Percentiles rank a stretch among this genome's conserved stretches.
Conservation (phyloP, 1,284 basidiomycete species). For the Polyporus tsugae region DNA sequence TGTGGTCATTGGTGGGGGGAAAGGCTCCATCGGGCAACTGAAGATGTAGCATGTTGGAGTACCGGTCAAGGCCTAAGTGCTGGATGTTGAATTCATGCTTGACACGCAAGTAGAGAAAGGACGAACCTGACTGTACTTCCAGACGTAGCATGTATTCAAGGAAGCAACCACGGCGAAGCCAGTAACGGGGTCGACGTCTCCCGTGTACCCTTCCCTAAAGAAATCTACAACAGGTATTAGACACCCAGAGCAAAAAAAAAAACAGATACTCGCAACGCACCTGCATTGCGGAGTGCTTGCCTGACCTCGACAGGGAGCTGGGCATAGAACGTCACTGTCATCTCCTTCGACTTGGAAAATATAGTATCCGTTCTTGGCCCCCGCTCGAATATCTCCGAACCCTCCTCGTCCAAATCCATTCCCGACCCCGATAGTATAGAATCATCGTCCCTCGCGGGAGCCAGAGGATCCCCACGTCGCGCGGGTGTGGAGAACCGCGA, state of each 20-base stretch:
- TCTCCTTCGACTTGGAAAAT: slow-evolving; percentile 78
- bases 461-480: slow-evolving; percentile 21
- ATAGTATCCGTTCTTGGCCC: slow-evolving; percentile 55
- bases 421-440: slow-evolving; percentile 49
- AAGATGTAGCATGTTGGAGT: slow-evolving; percentile 87
- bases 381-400: slow-evolving; percentile 39
- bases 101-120: background rate
- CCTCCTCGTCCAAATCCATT: slow-evolving; percentile 72
- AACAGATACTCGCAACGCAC: slow-evolving; percentile 46
- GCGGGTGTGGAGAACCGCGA: slow-evolving; percentile 44
- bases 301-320: slow-evolving; percentile 77
- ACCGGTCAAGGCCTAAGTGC: slow-evolving; percentile 62
- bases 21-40: slow-evolving; percentile 59
- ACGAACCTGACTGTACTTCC: slow-evolving; percentile 77
- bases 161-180: slow-evolving; percentile 80
- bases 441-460: slow-evolving; percentile 41
- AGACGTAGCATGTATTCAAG: slow-evolving; percentile 78
- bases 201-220: slow-evolving; percentile 69
- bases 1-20: slow-evolving; percentile 51
- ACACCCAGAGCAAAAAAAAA: background rate
- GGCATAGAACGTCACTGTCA: slow-evolving; percentile 74
- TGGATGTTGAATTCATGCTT: background rate
- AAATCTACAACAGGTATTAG: slow-evolving; percentile 57
- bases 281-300: slow-evolving; percentile 71
- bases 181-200: slow-evolving; percentile 72